These are phyloP conservation scores for Polytolypa hystricis DNA, from an alignment of 2,329 filamentous ascomycete species.

Conservation along the genomic window DNA sequence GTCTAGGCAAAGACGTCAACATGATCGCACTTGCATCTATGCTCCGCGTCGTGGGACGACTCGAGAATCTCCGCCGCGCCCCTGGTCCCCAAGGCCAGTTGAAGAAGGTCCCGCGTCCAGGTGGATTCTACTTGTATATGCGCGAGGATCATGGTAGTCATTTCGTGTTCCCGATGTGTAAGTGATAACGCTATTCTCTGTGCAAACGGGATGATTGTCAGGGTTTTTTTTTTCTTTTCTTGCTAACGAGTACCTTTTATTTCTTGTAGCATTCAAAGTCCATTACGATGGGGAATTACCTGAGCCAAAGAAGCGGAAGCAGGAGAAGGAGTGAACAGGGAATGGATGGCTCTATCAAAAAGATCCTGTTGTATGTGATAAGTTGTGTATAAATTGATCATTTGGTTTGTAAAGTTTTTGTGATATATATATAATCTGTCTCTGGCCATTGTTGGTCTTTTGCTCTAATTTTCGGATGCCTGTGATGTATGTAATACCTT, in stretches of 20 bases:
- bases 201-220: no score
- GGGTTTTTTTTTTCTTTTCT: conserved; percentile 38
- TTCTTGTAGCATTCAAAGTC: conserved; percentile 30
- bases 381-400: no score
- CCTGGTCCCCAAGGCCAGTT: conserved; percentile 37
- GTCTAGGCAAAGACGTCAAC: conserved; percentile 33
- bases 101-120: conserved; percentile 39
- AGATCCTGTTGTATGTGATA: no score
- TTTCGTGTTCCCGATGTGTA: conserved; percentile 38
- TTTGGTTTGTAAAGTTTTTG: no score
- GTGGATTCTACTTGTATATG: conserved; percentile 38
- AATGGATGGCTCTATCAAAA: no score
- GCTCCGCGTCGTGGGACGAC: conserved; percentile 32
- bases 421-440: no score
- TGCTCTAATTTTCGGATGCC: no score
- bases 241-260: conserved; percentile 9
- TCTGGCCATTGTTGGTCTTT: no score
- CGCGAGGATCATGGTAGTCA: conserved; percentile 41
- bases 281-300: conserved; percentile 32
- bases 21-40: conserved; percentile 32
- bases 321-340: no score
- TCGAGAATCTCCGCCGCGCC: conserved; percentile 37
- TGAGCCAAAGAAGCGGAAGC: conserved; percentile 1
- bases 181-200: conserved; percentile 30
- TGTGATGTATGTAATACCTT: no score